Base-by-base conservation (phyloP, 768 basidiomycete genomes). In the Suillus fuscotomentosus region DNA sequence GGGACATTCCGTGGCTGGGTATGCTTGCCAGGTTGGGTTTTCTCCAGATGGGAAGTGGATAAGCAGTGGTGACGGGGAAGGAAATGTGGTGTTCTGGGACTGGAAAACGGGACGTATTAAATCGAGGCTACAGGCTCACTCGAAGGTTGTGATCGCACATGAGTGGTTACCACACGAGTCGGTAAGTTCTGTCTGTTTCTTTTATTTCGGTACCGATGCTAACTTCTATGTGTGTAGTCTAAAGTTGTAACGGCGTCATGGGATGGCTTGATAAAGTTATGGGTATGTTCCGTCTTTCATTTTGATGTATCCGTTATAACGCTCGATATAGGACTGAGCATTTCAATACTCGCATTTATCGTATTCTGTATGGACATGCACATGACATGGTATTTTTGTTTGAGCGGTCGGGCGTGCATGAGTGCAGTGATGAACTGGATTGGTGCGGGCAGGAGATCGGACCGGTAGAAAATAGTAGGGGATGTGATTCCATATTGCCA, bases 31-130 rank as follows among this genome's bases (percentile, higher is more conserved):
- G 72, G 90, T 98, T 39, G 96, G 94, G 34, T 99, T 99, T 79
- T 97, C 96, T 20, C 95, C 97, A 1, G 97, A 99, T 74, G 97
- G 97, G 3, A 94, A 95, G 77, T 99, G 95, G 92, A 92, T 99
- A 71, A 96, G 94, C 71, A 96, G 94, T 64, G 97, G 97, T 36
- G 97, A 98, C 71, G 92, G 93, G 11, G 88, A 90, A 69, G 97
- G 97, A 10, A 95, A 97, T 75, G 84, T 99, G 50, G 92, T 98
- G 3, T 97, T 98, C 77, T 99, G 97, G 97, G 97, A 99, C 76
- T 99, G 94, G 93, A 99, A 97, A 80, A 96, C 90, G n/a, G 93
- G 95, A 2, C 88, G 94, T 67, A 95, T 99, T 76, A 94, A 96
- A 79, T 94, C 91, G 62, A 83, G 94, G 45, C 77, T 99, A 62